Base-by-base conservation (phyloP, 2,329 filamentous ascomycete genomes). In the Botrytis fragariae region DNA sequence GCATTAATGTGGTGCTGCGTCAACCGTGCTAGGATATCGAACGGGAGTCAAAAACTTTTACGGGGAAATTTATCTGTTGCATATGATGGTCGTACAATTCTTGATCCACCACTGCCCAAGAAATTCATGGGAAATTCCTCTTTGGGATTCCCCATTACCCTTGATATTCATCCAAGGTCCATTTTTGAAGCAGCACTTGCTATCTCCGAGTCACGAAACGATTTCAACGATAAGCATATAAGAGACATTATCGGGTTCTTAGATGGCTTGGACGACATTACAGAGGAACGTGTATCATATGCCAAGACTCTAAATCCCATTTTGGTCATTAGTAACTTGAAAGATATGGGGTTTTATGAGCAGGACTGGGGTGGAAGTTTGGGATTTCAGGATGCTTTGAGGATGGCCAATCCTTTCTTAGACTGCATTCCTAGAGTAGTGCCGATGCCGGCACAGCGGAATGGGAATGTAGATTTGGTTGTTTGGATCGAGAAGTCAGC, bases 401-500 rank as follows among this genome's bases (percentile, higher is more conserved):
- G 69, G 44, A 20, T 51, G 60, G 69, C 54, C 14, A 71, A 37
- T 42, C 39, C 32, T 64, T 63, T 71, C 35, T 45, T 48, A 5
- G 59, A 71, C 39, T 71, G 32, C 5, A 54, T 64, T 42, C 69
- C 69, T 10, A 62, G 69, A 54, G 59, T 32, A n/a, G 10, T 63
- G 1, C 69, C 69, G 20, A 63, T 71, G 57, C 69, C 69, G 18
- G 60, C 59, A 45, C 44, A 37, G 48, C 22, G 35, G 25, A 44
- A 51, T 29, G 69, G 69, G 25, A 51, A 59, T 37, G 57, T 62
- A 32, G 32, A 71, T 37, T 20, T 71, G 16, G 22, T 35, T 71
- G n/a, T 71, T 39, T 64, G 69, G 69, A 51, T 71, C 25, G 69
- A 64, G 44, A 45, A 71, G 16, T 71, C 44, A 7, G 59, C 39